These are phyloP conservation scores for Hypoxylon rubiginosum DNA, from an alignment of 2,329 filamentous ascomycete species.

Conservation along the genomic window DNA sequence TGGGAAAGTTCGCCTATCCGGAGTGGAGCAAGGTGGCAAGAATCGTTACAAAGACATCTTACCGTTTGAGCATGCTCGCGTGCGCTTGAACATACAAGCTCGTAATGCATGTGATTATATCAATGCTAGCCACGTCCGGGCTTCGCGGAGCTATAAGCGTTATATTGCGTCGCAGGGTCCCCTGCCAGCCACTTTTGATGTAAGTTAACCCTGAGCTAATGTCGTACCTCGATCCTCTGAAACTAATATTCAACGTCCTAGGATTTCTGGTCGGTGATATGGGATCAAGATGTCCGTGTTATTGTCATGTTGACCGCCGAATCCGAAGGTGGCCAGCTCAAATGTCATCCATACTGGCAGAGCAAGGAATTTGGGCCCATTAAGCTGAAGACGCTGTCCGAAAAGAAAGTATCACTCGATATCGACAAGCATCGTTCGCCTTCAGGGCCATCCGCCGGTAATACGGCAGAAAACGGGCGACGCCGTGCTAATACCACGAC, in stretches of 20 bases:
- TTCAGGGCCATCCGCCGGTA: conserved; percentile 50
- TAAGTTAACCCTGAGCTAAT: conserved; percentile 60
- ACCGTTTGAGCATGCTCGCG: conserved; percentile 93
- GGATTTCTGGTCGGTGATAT: conserved; percentile 98
- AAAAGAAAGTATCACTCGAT: conserved; percentile 85
- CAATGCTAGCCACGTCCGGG: conserved; percentile 89
- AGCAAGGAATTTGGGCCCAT: conserved; percentile 82
- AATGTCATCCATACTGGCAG: conserved; percentile 96
- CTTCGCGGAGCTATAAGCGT: conserved; percentile 84
- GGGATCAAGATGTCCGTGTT: conserved; percentile 95
- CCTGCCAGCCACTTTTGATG: conserved; percentile 90
- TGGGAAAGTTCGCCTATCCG: conserved; percentile 78
- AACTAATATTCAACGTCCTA: conserved; percentile 56
- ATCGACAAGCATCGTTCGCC: conserved; percentile 66
- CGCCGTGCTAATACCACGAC: conserved; percentile 69
- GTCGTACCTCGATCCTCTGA: not conserved
- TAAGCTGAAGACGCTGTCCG: conserved; percentile 80
- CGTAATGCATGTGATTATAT: conserved; percentile 88
- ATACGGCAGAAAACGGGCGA: conserved; percentile 58
- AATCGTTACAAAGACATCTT: conserved; percentile 99
- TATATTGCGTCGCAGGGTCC: conserved; percentile 98
- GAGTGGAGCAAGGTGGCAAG: conserved; percentile 93
- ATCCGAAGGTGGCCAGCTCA: conserved; percentile 90
- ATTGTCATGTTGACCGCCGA: conserved; percentile 98
- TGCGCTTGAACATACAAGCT: conserved; percentile 78